Conservation (phyloP, 2,329 filamentous ascomycete species). For the Rugonectria rugulosa region DNA sequence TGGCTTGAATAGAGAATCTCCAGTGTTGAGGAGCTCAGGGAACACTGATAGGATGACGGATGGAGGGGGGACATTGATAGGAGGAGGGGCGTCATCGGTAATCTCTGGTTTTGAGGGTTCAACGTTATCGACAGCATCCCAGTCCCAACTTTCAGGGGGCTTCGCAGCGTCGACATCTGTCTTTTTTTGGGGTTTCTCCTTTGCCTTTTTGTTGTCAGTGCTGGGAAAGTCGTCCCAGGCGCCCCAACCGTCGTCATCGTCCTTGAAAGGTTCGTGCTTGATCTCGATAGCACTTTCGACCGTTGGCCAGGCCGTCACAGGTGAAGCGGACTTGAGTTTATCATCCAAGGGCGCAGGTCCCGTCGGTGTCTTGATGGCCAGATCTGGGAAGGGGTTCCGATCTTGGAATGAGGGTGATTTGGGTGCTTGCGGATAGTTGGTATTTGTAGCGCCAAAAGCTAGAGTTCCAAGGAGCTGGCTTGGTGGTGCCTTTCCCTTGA, state of each 20-base stretch:
- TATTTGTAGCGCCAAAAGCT: conserved; percentile 38
- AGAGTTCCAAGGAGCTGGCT: conserved; percentile 43
- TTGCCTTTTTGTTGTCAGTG: too few species aligned
- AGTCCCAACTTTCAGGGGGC: conserved; percentile 54
- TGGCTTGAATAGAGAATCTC: conserved; percentile 71
- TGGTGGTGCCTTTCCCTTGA: conserved; percentile 35
- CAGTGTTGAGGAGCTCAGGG: conserved; percentile 72
- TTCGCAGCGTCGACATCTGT: conserved; percentile 24
- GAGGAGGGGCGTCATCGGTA: conserved; percentile 60
- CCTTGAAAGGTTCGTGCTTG: conserved; percentile 20
- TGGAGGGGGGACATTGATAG: conserved; percentile 89
- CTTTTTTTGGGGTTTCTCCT: conserved; percentile 20
- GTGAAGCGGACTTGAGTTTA: conserved; percentile 47
- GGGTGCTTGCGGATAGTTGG: conserved; percentile 54
- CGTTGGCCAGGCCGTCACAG: conserved; percentile 56
- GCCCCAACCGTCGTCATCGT: conserved; percentile 57
- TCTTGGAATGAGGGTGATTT: conserved; percentile 62
- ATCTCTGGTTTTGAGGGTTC: conserved; percentile 30
- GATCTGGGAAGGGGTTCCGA: conserved; percentile 60
- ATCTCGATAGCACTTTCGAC: conserved; percentile 34
- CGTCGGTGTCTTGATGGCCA: conserved; percentile 55
- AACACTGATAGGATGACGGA: conserved; percentile 82
- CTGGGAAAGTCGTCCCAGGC: conserved; percentile 58
- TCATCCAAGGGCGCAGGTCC: conserved; percentile 44
- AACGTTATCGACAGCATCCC: conserved; percentile 53